phyloP scores from a whole-genome alignment of 176 grass and related monocot genomes.

The Eragrostis nindensis region DNA sequence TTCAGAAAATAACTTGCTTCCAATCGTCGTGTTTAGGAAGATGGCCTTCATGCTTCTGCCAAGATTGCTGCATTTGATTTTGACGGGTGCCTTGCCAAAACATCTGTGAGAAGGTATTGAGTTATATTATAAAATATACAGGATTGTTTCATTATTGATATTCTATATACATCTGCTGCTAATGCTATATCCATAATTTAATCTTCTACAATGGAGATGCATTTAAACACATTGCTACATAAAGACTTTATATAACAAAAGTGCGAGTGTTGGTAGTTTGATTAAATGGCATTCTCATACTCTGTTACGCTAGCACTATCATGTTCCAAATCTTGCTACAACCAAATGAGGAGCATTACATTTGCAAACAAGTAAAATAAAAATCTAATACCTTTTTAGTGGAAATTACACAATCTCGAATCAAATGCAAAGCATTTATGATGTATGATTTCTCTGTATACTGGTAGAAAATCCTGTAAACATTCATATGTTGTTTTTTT shows the following conservation, averaged over 20 bases:
- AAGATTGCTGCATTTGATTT: slow-evolving; percentile 99
- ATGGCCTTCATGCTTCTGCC: slow-evolving; percentile 70
- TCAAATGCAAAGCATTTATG: slow-evolving; percentile 1
- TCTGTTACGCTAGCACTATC: not conserved
- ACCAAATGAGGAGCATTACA: not conserved
- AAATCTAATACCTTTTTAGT: not conserved
- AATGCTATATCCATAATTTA: not conserved
- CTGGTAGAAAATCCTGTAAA: slow-evolving; percentile 1
- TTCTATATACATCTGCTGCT: not conserved
- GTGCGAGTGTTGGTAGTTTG: not conserved
- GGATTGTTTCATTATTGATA: slow-evolving; percentile 10
- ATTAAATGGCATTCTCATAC: not conserved
- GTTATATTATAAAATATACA: slow-evolving; percentile 17
- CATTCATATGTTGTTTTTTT: not conserved
- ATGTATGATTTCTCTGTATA: not conserved
- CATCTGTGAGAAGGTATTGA: slow-evolving; percentile 74
- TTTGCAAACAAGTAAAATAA: not conserved
- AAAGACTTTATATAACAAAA: slow-evolving; percentile 7
- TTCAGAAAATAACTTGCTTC: slow-evolving; percentile 3
- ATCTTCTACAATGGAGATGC: not conserved
- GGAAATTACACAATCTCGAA: not conserved
- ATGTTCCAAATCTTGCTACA: not conserved
- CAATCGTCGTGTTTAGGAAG: slow-evolving; percentile 53
- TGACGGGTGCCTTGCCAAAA: slow-evolving; percentile 87
- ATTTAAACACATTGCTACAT: slow-evolving; percentile 19